A percentile compares a stretch with the other conserved stretches of the same genome.
These are phyloP conservation scores for Fagopyrum tataricum DNA, from an alignment of 148 eudicot genomes.

Conservation along the genomic window DNA sequence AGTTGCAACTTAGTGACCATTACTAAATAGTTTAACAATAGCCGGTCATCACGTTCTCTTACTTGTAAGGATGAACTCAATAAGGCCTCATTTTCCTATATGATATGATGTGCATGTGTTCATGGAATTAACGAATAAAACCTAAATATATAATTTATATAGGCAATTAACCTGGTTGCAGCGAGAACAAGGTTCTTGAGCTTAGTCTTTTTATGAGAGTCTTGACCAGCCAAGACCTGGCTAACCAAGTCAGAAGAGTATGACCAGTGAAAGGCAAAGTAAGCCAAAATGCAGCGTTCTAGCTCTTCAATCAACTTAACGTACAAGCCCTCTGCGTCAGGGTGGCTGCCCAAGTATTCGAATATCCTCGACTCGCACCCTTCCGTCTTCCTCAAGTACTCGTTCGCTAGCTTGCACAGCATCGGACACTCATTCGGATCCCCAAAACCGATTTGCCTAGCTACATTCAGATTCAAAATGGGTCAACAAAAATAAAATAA, in stretches of 20 bases:
- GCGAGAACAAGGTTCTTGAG: conserved; percentile 66
- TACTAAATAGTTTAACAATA: not conserved
- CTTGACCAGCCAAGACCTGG: conserved; percentile 56
- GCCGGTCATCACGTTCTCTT: not conserved
- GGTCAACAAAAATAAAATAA: not conserved
- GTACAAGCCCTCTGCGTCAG: conserved; percentile 41
- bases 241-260: conserved; percentile 48
- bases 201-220: conserved; percentile 48
- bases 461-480: conserved; percentile 24
- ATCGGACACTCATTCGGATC: conserved; percentile 63
- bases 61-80: not conserved
- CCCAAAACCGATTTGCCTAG: conserved; percentile 79
- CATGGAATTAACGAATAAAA: too few species aligned
- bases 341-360: conserved; percentile 45
- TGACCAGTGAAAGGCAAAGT: conserved; percentile 79
- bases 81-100: not conserved
- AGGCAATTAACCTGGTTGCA: conserved; percentile 56
- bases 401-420: conserved; percentile 50
- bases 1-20: not conserved
- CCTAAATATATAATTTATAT: not conserved
- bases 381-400: conserved; percentile 52
- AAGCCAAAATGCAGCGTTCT: conserved; percentile 70
- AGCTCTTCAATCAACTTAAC: conserved; percentile 74
- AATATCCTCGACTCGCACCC: conserved; percentile 46
- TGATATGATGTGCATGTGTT: not conserved